Evolutionary conservation across 352 stramenopile genomes (phyloP).

Genomic region (Globisporangium barbulae): DNA sequence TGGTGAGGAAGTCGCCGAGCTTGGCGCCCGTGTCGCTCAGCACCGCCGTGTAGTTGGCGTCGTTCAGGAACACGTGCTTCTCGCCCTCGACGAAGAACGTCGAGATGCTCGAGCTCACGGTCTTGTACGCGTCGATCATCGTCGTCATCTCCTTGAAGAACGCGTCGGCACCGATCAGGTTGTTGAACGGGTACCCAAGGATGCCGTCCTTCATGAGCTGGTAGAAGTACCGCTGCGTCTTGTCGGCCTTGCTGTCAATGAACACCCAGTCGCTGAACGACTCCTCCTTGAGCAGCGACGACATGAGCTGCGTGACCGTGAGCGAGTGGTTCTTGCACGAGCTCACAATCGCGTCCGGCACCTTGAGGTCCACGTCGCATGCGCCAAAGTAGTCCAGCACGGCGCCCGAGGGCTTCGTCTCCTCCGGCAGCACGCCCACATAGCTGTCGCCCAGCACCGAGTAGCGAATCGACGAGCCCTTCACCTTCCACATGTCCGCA

Average conservation of each 20-base stretch:
- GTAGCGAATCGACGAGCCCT: conserved; percentile 32
- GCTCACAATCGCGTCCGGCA: conserved; percentile 15
- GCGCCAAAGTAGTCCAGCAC: conserved; percentile 33
- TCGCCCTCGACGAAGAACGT: conserved; percentile 34
- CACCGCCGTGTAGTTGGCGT: background rate
- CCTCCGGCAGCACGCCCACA: conserved; percentile 33
- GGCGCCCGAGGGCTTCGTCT: conserved; percentile 14
- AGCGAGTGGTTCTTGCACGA: conserved; percentile 24
- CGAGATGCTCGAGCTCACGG: conserved; percentile 4
- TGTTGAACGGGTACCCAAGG: conserved; percentile 49
- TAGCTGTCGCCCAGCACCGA: conserved; percentile 42
- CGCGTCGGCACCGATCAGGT: conserved; percentile 38
- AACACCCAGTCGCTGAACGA: conserved; percentile 52
- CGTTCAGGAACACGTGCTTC: conserved; percentile 27
- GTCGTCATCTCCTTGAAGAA: conserved; percentile 23
- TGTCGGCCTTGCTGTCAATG: conserved; percentile 55
- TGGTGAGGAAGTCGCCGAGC: conserved; percentile 4
- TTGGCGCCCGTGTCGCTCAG: conserved; percentile 8
- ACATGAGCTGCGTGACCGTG: conserved; percentile 38
- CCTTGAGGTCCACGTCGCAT: conserved; percentile 29
- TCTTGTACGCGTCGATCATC: conserved; percentile 30
- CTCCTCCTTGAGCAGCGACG: conserved; percentile 32
- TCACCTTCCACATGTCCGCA: conserved; percentile 37
- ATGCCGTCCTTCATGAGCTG: conserved; percentile 49
- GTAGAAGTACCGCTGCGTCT: conserved; percentile 60